phyloP scores from a whole-genome alignment of 2,329 filamentous ascomycete species.

The Colletotrichum eleusines region DNA sequence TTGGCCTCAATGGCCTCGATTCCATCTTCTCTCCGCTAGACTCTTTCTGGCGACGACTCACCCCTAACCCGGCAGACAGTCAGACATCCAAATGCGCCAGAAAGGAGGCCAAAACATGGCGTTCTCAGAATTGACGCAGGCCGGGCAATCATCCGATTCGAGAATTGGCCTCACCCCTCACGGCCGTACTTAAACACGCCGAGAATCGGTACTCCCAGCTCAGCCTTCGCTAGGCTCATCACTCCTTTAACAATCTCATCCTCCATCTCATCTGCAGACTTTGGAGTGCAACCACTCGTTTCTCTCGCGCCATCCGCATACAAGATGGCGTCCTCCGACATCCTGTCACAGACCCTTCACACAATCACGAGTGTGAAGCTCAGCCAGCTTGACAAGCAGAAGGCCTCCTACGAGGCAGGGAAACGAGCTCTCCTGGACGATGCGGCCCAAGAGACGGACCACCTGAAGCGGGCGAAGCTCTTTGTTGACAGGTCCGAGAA shows the following conservation, averaged over 20 bases:
- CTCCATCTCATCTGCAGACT: not conserved
- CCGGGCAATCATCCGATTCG: not conserved
- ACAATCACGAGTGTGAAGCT: conserved; percentile 69
- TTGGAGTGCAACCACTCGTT: not conserved
- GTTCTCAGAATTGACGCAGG: not conserved
- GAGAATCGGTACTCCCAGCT: not conserved
- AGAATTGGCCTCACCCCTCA: conserved; percentile 1
- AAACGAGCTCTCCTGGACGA: conserved; percentile 57
- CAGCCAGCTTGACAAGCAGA: conserved; percentile 66
- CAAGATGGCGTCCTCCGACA: conserved; percentile 51
- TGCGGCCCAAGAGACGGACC: conserved; percentile 44
- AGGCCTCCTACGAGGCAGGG: conserved; percentile 59
- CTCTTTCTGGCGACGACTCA: not conserved
- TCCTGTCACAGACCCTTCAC: conserved; percentile 65
- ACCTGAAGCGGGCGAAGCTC: conserved; percentile 48
- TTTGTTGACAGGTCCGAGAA: conserved; percentile 53
- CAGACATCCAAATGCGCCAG: not conserved
- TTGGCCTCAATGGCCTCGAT: conserved; percentile 15
- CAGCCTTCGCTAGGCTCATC: not conserved
- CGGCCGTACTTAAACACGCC: not conserved
- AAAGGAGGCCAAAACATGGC: conserved; percentile 1
- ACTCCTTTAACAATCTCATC: not conserved
- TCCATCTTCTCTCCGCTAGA: not conserved
- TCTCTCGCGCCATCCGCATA: not conserved
- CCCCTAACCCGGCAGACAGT: not conserved